Base-by-base conservation (phyloP, 2,329 filamentous ascomycete species). In the Lecanicillium sp. region DNA sequence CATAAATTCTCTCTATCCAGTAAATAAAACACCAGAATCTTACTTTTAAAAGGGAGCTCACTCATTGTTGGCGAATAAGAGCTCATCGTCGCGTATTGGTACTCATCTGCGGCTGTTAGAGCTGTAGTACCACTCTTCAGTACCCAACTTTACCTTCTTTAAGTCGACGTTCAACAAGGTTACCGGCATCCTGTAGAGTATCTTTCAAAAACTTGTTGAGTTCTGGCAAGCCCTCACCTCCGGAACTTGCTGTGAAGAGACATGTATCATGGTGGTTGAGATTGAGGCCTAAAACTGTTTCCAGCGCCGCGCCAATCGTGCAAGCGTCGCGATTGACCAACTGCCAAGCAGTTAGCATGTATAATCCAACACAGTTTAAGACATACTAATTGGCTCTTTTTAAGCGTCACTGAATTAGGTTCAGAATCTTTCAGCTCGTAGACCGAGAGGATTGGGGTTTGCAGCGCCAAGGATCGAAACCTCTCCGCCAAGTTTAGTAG, bases 221-320 rank as follows among this genome's bases (percentile, higher is more conserved):
- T n/a, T 40, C 18, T 5, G 32, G 12, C 25, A 40, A 29, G 31
- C 38, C 38, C 25, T 40, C 32, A 17, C 38, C 18, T 14, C 31
- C 38, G 12, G 27, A 5, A 13, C 22, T 40, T 18, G 20, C 35
- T 9, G 31, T 40, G 27, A 40, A 40, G 9, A 35, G 22, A 19
- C 38, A 40, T 13, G 31, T 40, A 14, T 40, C 38, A 18, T 40
- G 19, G 17, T 40, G 38, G 17, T 19, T 40, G 38, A 40, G 32
- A 30, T 40, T 40, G 16, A 40, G 20, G 7, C 38, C 38, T 35
- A 40, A 13, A 6, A 40, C 22, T 14, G 18, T 40, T 29, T 40
- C 38, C 19, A 40, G 11, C 7, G 38, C 32, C 2, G 32, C 31
- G 31, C 16, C n/a, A 13, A 13, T 35, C 12, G 15, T 35, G 29